A percentile compares a stretch with the other conserved stretches of the same genome.
These are phyloP conservation scores for Triticum dicoccoides DNA, from an alignment of 176 grass and related monocot genomes.

Conservation along the genomic window DNA sequence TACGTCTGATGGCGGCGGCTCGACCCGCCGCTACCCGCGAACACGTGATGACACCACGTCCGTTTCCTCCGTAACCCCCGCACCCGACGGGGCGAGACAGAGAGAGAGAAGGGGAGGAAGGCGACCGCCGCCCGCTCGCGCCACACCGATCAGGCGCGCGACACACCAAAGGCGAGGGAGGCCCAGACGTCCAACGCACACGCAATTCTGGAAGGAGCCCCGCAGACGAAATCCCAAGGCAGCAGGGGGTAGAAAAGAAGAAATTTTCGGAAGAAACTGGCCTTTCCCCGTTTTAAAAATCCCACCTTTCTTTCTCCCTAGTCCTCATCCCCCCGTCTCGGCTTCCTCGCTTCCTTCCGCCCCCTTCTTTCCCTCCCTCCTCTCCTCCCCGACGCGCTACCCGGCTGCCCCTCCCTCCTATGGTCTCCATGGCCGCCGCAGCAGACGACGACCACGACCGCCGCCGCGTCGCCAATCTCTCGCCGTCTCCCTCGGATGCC, in stretches of 20 bases:
- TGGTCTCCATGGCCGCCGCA: conserved; percentile 52
- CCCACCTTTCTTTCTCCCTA: neutral
- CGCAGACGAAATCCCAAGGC: neutral
- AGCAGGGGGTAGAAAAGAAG: too few relatives aligned
- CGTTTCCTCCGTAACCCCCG: neutral
- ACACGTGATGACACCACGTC: neutral
- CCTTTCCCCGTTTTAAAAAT: conserved; percentile 34
- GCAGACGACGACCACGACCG: neutral
- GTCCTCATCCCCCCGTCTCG: neutral
- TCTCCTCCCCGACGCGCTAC: neutral
- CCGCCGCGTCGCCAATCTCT: neutral
- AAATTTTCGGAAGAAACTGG: neutral
- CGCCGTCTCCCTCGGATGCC: neutral
- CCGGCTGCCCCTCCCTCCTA: neutral
- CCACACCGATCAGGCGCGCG: neutral
- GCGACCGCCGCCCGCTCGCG: neutral
- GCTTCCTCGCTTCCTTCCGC: neutral
- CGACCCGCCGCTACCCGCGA: neutral
- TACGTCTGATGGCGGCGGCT: neutral
- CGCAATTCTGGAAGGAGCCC: neutral
- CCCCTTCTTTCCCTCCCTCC: conserved; percentile 1
- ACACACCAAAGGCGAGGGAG: neutral
- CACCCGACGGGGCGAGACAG: neutral
- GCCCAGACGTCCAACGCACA: neutral
- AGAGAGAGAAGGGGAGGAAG: neutral